These are phyloP conservation scores for Silybum marianum DNA, from an alignment of 129 eudicot species.

Conservation along the genomic window DNA sequence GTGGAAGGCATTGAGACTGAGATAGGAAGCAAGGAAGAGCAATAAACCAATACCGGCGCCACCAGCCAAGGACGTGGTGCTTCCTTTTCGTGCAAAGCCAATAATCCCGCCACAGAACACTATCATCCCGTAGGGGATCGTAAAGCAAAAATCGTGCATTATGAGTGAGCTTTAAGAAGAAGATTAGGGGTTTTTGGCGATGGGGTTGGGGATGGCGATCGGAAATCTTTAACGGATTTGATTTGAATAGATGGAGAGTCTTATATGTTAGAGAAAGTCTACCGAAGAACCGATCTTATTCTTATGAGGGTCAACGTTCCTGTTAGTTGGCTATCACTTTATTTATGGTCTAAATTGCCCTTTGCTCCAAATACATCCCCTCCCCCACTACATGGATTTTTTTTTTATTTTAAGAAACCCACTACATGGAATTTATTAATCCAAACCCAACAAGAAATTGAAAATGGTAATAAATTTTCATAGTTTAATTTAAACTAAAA, in stretches of 20 bases:
- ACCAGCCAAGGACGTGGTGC: slow-evolving; percentile 82
- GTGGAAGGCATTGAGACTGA: slow-evolving; percentile 80
- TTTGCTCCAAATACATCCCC: no score
- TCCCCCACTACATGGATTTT: no score
- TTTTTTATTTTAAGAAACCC: no score
- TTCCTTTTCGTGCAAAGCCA: slow-evolving; percentile 79
- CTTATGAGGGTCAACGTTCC: slow-evolving; percentile 15
- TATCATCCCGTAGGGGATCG: slow-evolving; percentile 91
- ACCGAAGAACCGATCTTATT: not conserved
- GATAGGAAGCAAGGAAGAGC: slow-evolving; percentile 80
- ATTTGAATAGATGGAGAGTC: slow-evolving; percentile 10
- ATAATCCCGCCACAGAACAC: slow-evolving; percentile 72
- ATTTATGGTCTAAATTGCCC: no score
- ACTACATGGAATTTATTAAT: no score
- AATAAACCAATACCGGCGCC: slow-evolving; percentile 75
- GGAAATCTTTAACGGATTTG: slow-evolving; percentile 11
- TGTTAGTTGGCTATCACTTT: not conserved
- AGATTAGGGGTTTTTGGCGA: slow-evolving; percentile 22
- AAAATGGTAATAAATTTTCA: no score
- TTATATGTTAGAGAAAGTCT: not conserved
- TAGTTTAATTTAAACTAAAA: no score
- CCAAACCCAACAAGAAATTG: no score
- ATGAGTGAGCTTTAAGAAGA: slow-evolving; percentile 6
- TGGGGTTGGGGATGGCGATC: slow-evolving; percentile 11
- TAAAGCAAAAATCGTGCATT: slow-evolving; percentile 99